Conservation (phyloP, 805 yeast species). For the Debaryomyces castellii region DNA sequence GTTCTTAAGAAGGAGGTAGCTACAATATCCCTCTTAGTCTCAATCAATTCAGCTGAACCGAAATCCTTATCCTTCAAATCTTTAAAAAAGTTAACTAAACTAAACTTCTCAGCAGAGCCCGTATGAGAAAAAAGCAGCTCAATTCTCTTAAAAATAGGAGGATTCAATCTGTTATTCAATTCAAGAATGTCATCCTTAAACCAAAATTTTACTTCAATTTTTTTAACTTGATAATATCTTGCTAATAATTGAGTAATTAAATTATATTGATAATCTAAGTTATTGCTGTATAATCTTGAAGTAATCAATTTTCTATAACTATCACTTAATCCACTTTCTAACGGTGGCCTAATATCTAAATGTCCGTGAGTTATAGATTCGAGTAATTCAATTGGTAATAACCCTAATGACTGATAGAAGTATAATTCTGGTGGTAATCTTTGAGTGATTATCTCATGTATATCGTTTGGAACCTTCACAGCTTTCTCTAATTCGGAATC, state of each 20-base stretch:
- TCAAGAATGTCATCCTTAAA: slow-evolving; percentile 44
- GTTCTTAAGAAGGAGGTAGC: slow-evolving; percentile 57
- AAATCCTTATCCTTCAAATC: slow-evolving; percentile 14
- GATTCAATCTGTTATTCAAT: slow-evolving; percentile 52
- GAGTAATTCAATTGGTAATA: slow-evolving; percentile 61
- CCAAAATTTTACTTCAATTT: slow-evolving; percentile 56
- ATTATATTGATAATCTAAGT: slow-evolving; percentile 63
- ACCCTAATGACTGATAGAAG: slow-evolving; percentile 78
- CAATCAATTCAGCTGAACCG: slow-evolving; percentile 26
- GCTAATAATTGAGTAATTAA: slow-evolving; percentile 70
- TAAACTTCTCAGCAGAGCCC: slow-evolving; percentile 20
- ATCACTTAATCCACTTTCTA: slow-evolving; percentile 59
- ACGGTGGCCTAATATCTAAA: slow-evolving; percentile 61
- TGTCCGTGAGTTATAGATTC: slow-evolving; percentile 67
- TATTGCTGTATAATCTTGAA: slow-evolving; percentile 42
- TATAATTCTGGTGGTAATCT: slow-evolving; percentile 83
- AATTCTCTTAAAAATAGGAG: slow-evolving; percentile 47
- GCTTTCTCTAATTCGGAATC: slow-evolving; percentile 9
- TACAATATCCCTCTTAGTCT: slow-evolving; percentile 51
- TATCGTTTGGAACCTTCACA: slow-evolving; percentile 65
- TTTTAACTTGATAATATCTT: slow-evolving; percentile 81
- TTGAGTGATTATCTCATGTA: slow-evolving; percentile 79
- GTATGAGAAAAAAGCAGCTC: slow-evolving; percentile 19
- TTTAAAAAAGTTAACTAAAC: slow-evolving; percentile 23
- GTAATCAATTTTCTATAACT: slow-evolving; percentile 59